Evolutionary conservation across 2,329 filamentous ascomycete species (phyloP), one percentile per base, ranked within the genome.

Genomic region (Cephalotrichum gorgonifer): DNA sequence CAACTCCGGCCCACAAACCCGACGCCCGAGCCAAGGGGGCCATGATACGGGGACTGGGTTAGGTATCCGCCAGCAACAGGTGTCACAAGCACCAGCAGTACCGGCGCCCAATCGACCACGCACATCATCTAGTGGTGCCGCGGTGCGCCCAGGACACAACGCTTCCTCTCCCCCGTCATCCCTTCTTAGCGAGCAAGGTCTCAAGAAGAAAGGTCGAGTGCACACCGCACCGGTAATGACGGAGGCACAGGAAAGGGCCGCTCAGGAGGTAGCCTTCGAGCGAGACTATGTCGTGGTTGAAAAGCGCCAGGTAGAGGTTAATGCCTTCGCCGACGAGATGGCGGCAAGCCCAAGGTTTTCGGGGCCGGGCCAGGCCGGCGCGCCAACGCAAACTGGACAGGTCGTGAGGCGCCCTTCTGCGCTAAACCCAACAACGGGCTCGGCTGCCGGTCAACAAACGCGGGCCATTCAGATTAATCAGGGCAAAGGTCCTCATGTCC

Each of bases 211-310:
- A 44, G 55, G 55, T 14, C 55, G 47, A 44, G 50, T 53, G 9
- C 52, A 54, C 25, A 58, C 54, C 41, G 60, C 58, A 35, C 57
- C 58, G 12, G 54, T 55, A 35, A 64, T 65, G n/a, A 73, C 76
- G 50, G 83, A 50, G 6, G 49, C 85, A 54, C 80, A 81, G 51
- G 83, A 85, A 58, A 79, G 73, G 60, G 85, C 84, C 3, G 88
- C 87, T 3, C 87, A 95, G 58, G 91, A 97, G 54, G 82, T 94
- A 44, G 86, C 86, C 1, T 86, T 95, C 57, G 90, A 95, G 62
- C 81, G 91, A 55, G 93, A 97, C 55, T 98, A 97, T 58, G 91
- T 98, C 20, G 75, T 97, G 25, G 88, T 98, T 12, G 93, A 98
- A 69, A 95, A 96, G 70, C 83, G 85, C 55, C 86, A 89, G 20